Percentiles rank a stretch among this genome's conserved stretches.
These are phyloP conservation scores for Parmales sp. DNA, from an alignment of 108 stramenopile species.

Conservation along the genomic window DNA sequence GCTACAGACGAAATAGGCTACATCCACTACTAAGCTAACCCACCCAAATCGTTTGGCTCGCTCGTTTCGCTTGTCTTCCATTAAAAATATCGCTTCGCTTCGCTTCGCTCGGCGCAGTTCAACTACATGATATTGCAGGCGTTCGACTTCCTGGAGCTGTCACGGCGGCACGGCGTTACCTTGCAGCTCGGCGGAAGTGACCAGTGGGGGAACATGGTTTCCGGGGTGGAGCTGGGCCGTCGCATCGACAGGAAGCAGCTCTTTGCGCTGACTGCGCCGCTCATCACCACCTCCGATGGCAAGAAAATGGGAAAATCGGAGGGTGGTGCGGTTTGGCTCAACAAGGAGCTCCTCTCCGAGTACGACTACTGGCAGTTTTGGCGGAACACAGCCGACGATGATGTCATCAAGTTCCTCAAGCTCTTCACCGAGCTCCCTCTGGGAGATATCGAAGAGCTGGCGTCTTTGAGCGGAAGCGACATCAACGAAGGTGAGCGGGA, in stretches of 20 bases:
- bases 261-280: conserved; percentile 90
- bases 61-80: too few relatives aligned
- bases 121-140: conserved; percentile 98
- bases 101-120: too few relatives aligned
- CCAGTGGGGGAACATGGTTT: conserved; percentile 98
- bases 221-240: conserved; percentile 84
- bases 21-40: too few relatives aligned
- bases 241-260: conserved; percentile 67
- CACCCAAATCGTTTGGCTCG: too few relatives aligned
- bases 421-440: conserved; percentile 83
- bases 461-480: conserved; percentile 52
- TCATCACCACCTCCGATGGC: conserved; percentile 92
- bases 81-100: too few relatives aligned
- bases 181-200: conserved; percentile 95
- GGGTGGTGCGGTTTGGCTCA: conserved; percentile 92
- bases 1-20: too few relatives aligned
- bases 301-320: conserved; percentile 99
- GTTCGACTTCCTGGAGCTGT: conserved; percentile 91
- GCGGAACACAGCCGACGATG: conserved; percentile 88
- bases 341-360: conserved; percentile 70
- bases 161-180: conserved; percentile 55
- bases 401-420: conserved; percentile 85
- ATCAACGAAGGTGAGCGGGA: too few relatives aligned
- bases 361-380: conserved; percentile 99
- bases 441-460: conserved; percentile 61